phyloP scores from a whole-genome alignment of 2,329 filamentous ascomycete genomes.

The Cladobotryum mycophilum region DNA sequence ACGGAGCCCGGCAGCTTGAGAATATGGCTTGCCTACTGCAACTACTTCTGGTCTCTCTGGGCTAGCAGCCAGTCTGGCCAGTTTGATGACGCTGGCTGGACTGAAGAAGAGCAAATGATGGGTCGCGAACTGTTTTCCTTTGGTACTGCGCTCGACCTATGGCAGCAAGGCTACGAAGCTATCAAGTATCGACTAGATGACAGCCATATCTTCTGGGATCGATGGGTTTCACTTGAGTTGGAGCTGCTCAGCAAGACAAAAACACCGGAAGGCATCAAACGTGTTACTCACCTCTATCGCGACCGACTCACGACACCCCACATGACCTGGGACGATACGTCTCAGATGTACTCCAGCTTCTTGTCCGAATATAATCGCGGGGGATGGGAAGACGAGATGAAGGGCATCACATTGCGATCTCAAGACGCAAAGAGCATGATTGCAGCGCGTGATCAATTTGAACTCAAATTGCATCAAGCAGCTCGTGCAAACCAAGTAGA shows the following conservation, averaged over 20 bases:
- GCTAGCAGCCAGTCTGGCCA: conserved; percentile 56
- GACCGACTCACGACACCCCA: conserved; percentile 69
- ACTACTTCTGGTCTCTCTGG: conserved; percentile 70
- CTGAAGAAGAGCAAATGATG: conserved; percentile 61
- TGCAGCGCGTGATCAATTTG: conserved; percentile 56
- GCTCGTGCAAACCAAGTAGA: conserved; percentile 49
- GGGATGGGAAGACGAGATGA: conserved; percentile 71
- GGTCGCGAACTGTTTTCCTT: conserved; percentile 68
- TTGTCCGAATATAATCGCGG: conserved; percentile 62
- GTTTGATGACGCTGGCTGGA: conserved; percentile 46
- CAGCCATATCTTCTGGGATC: conserved; percentile 74
- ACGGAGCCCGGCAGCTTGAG: conserved; percentile 69
- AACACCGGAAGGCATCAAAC: conserved; percentile 52
- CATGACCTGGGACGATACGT: conserved; percentile 66
- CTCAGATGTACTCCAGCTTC: conserved; percentile 68
- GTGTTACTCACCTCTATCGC: conserved; percentile 63
- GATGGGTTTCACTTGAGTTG: conserved; percentile 66
- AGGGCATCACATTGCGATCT: conserved; percentile 57
- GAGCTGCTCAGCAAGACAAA: conserved; percentile 55
- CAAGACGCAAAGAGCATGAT: conserved; percentile 59
- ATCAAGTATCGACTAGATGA: conserved; percentile 70
- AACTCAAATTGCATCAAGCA: conserved; percentile 58
- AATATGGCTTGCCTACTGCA: conserved; percentile 71
- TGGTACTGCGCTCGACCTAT: conserved; percentile 59
- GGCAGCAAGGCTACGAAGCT: conserved; percentile 64